Conservation (phyloP, 2,329 filamentous ascomycete genomes). For the Fragosphaeria purpurea region DNA sequence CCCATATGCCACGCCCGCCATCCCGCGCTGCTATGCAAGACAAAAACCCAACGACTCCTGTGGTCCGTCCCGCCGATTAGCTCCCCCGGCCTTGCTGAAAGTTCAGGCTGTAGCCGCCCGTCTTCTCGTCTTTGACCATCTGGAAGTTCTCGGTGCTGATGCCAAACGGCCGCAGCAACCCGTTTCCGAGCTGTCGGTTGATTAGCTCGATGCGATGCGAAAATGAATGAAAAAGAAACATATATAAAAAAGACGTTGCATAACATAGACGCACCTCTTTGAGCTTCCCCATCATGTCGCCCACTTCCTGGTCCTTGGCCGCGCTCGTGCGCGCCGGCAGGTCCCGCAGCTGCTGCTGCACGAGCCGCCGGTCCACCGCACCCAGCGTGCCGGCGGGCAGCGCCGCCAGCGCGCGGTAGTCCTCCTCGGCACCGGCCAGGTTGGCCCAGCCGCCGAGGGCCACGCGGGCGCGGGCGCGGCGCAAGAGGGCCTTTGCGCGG, state of each 20-base stretch:
- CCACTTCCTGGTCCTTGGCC: conserved; percentile 79
- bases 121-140: conserved; percentile 81
- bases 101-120: conserved; percentile 89
- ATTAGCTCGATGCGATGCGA: not conserved
- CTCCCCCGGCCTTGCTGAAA: conserved; percentile 35
- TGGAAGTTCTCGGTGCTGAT: conserved; percentile 91
- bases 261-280: conserved; percentile 51
- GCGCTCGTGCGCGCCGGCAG: conserved; percentile 62
- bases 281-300: conserved; percentile 95
- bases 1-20: too few species aligned
- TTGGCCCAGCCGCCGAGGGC: conserved; percentile 70
- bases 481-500: conserved; percentile 71
- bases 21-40: too few species aligned
- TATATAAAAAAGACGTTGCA: not conserved
- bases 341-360: conserved; percentile 53
- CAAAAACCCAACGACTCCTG: too few species aligned
- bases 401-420: conserved; percentile 59
- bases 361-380: conserved; percentile 54
- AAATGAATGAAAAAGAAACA: too few species aligned
- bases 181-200: conserved; percentile 63
- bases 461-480: conserved; percentile 62
- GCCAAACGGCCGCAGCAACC: conserved; percentile 85
- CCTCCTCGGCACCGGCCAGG: conserved; percentile 65
- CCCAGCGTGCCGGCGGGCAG: conserved; percentile 38
- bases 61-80: too few species aligned